Conservation (phyloP, 805 yeast species). For the Barnettozyma sucrosica region DNA sequence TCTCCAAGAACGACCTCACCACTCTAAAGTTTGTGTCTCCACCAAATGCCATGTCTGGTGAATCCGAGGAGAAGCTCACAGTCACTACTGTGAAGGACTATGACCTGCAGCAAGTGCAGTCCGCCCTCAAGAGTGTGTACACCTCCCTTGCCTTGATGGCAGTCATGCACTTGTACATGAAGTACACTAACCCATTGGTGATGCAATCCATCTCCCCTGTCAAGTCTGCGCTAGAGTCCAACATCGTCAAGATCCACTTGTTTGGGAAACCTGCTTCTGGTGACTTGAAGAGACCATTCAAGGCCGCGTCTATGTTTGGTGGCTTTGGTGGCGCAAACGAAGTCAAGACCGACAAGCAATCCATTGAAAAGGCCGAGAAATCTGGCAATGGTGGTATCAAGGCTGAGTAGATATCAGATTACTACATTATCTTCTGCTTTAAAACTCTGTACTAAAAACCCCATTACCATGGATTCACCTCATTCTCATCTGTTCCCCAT, state of each 20-base stretch:
- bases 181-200: constrained; percentile 93
- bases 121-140: constrained; percentile 75
- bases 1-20: constrained; percentile 79
- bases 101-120: constrained; percentile 81
- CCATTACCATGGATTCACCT: constrained; percentile 70
- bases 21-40: constrained; percentile 88
- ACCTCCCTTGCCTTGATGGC: constrained; percentile 95
- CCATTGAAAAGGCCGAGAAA: constrained; percentile 78
- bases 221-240: constrained; percentile 84
- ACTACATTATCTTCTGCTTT: too few species aligned
- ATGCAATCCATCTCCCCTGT: constrained; percentile 91
- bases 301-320: constrained; percentile 76
- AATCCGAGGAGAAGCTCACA: constrained; percentile 63
- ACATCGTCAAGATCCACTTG: constrained; percentile 85
- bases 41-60: constrained; percentile 73
- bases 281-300: constrained; percentile 95
- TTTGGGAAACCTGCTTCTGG: constrained; percentile 80
- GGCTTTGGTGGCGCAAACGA: constrained; percentile 39
- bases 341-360: constrained; percentile 77
- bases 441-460: too few species aligned
- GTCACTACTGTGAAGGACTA: constrained; percentile 93
- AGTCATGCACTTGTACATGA: constrained; percentile 96
- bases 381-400: constrained; percentile 86
- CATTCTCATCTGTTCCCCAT: constrained; percentile 47
- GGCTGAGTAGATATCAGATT: constrained; percentile 19